Percentiles rank a stretch among this genome's conserved stretches.
These are phyloP conservation scores for Corylus americana DNA, from an alignment of 306 rosid genomes.

Conservation along the genomic window DNA sequence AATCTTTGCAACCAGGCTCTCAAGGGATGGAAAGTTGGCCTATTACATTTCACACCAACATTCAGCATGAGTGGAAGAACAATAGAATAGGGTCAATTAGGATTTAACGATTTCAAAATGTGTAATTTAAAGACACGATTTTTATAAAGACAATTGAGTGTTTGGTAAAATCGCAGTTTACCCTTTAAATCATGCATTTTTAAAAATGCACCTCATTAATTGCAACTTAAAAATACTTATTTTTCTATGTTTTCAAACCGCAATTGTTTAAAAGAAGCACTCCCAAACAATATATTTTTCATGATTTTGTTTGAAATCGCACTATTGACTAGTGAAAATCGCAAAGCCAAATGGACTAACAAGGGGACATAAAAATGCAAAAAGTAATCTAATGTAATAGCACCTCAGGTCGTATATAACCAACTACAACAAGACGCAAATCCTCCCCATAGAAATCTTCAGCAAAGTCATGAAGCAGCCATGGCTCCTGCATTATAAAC, in stretches of 20 bases:
- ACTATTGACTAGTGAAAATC: too few species aligned
- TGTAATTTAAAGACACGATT: too few species aligned
- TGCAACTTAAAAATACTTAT: too few species aligned
- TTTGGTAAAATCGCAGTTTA: too few species aligned
- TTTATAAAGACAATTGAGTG: too few species aligned
- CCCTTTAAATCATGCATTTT: too few species aligned
- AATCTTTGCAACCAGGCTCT: conserved; percentile 73
- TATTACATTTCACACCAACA: conserved; percentile 32
- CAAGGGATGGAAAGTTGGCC: conserved; percentile 83
- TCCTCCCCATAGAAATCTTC: conserved; percentile 89
- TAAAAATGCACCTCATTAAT: not conserved
- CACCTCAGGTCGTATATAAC: conserved; percentile 95
- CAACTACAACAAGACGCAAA: conserved; percentile 75
- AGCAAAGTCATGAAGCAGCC: conserved; percentile 80
- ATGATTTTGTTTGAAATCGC: too few species aligned
- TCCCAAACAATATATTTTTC: too few species aligned
- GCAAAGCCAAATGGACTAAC: not conserved
- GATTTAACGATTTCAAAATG: too few species aligned
- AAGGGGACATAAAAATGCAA: conserved; percentile 6
- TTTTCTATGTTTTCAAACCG: too few species aligned
- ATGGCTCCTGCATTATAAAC: conserved; percentile 70
- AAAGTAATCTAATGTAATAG: not conserved
- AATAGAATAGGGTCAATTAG: not conserved
- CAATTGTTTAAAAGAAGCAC: too few species aligned
- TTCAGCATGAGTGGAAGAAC: conserved; percentile 26